Conservation (phyloP, 2,329 filamentous ascomycete genomes). For the Claviceps africana region DNA sequence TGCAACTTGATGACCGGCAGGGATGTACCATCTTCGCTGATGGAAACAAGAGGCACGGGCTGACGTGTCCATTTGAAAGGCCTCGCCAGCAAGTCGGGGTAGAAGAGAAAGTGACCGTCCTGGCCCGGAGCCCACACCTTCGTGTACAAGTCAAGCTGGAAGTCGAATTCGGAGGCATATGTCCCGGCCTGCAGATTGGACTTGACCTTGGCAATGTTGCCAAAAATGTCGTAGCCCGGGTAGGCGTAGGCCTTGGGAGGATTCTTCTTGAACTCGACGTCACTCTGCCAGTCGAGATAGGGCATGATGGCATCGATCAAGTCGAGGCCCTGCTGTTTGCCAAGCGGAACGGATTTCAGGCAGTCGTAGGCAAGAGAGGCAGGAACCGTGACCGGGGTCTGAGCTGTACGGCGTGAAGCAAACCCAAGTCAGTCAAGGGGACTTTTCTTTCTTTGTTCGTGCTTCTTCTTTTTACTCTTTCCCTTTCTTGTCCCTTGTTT, state of each 20-base stretch:
- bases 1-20: constrained; percentile 12
- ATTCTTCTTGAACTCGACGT: constrained; percentile 32
- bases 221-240: constrained; percentile 33
- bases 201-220: constrained; percentile 29
- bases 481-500: too few species aligned
- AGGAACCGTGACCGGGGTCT: constrained; percentile 20
- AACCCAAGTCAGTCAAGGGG: neutral
- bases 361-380: constrained; percentile 24
- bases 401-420: constrained; percentile 7
- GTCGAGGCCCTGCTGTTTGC: constrained; percentile 18
- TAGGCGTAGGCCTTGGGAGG: constrained; percentile 38
- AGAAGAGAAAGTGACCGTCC: constrained; percentile 45
- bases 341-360: constrained; percentile 25
- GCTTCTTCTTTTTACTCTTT: too few species aligned
- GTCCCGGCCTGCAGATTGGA: constrained; percentile 24
- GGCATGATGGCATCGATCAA: constrained; percentile 24
- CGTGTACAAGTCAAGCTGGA: constrained; percentile 38
- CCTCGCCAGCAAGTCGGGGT: constrained; percentile 7
- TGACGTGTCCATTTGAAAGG: constrained; percentile 7
- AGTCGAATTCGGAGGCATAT: constrained; percentile 40
- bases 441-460: neutral
- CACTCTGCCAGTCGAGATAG: constrained; percentile 34
- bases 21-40: constrained; percentile 18
- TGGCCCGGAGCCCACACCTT: constrained; percentile 36
- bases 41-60: constrained; percentile 24